phyloP scores from a whole-genome alignment of 163 green algal genomes.

The Coccomyxa subellipsoidea region DNA sequence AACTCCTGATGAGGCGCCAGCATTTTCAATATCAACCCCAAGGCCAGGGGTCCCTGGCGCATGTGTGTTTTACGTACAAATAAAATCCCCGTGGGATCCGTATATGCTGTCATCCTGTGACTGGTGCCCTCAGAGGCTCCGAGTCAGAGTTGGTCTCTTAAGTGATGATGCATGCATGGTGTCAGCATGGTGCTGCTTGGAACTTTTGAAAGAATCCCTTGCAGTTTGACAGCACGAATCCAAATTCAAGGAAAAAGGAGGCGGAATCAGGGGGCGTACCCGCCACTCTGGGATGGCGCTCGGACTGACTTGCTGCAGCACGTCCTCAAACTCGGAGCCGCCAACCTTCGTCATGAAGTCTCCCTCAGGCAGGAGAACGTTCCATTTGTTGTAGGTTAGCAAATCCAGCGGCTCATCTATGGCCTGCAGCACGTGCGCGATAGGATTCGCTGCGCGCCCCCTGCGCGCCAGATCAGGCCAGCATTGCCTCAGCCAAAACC shows the following conservation, averaged over 20 bases:
- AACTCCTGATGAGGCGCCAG: constrained; percentile 43
- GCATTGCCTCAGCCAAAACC: neutral
- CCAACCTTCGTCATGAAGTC: constrained; percentile 69
- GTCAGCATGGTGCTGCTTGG: neutral
- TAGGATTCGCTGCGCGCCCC: constrained; percentile 61
- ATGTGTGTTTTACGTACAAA: no score
- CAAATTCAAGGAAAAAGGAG: neutral
- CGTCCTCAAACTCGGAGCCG: constrained; percentile 52
- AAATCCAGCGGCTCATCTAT: constrained; percentile 81
- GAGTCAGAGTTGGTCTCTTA: no score
- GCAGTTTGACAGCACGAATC: no score
- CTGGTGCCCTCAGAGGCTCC: no score
- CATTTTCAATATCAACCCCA: no score
- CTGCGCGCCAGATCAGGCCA: constrained; percentile 8
- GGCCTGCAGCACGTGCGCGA: constrained; percentile 76
- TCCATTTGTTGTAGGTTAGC: constrained; percentile 89
- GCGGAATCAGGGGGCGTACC: constrained; percentile 19
- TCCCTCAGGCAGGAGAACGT: constrained; percentile 88
- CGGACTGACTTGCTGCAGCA: constrained; percentile 39
- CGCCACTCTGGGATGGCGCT: constrained; percentile 16
- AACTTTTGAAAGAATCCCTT: neutral
- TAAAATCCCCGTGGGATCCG: no score
- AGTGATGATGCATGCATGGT: no score
- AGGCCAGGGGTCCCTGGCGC: no score
- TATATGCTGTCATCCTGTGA: no score